phyloP scores from a whole-genome alignment of 2,329 filamentous ascomycete genomes.

The Arthrobotrys entomopaga region DNA sequence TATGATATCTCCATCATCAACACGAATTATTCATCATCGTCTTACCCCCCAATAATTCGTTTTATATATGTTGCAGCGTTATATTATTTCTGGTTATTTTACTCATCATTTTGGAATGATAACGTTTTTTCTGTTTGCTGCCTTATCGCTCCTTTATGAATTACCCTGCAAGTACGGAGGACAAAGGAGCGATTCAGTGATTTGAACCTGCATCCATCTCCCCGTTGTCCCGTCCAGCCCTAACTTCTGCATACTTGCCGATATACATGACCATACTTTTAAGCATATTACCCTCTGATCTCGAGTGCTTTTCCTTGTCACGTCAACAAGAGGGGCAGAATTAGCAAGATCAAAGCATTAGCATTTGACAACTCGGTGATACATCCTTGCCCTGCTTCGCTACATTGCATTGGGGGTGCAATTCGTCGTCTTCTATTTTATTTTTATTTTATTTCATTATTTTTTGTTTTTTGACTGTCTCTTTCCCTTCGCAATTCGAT shows the following conservation, averaged over 20 bases:
- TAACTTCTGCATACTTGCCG: conserved; percentile 6
- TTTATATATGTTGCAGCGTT: too few relatives aligned
- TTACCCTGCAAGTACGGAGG: conserved; percentile 12
- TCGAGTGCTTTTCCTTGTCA: conserved; percentile 23
- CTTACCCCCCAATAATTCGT: too few relatives aligned
- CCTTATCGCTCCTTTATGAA: not conserved
- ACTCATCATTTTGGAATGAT: conserved; percentile 31
- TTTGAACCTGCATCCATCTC: conserved; percentile 34
- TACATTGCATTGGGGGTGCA: too few relatives aligned
- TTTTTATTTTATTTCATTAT: not conserved
- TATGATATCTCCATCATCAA: too few relatives aligned
- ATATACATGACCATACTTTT: too few relatives aligned
- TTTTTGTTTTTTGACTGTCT: not conserved
- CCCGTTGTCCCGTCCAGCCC: conserved; percentile 38
- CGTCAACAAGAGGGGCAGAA: conserved; percentile 3
- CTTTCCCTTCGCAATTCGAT: conserved; percentile 38
- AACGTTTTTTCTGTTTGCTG: not conserved
- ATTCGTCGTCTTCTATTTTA: not conserved
- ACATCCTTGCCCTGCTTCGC: not conserved
- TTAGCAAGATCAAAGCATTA: conserved; percentile 1
- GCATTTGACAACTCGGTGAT: conserved; percentile 8
- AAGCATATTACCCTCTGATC: conserved; percentile 2
- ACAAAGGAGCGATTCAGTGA: not conserved
- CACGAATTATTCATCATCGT: too few relatives aligned
- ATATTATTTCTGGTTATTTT: conserved; percentile 5